These are phyloP conservation scores for Didymella sp. DNA, from an alignment of 2,329 filamentous ascomycete genomes.

Conservation along the genomic window DNA sequence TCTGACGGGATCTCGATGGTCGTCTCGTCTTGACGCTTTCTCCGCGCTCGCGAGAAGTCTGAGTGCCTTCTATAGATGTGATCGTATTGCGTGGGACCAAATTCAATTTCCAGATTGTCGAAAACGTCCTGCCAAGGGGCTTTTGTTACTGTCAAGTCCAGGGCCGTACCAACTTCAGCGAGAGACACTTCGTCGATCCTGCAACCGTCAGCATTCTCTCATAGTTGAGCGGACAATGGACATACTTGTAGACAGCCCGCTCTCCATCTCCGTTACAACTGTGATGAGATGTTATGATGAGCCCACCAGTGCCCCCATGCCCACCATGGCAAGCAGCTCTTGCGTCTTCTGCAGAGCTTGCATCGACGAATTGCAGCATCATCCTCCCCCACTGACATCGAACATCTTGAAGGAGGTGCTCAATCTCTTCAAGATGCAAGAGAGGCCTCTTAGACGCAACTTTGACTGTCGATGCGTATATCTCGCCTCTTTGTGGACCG, in stretches of 20 bases:
- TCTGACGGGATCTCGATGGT: slow-evolving; percentile 30
- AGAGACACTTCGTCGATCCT: slow-evolving; percentile 31
- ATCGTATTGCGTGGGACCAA: slow-evolving; percentile 42
- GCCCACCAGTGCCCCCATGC: slow-evolving; percentile 27
- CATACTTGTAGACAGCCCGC: slow-evolving; percentile 42
- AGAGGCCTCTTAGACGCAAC: slow-evolving; percentile 43
- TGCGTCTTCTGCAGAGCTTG: slow-evolving; percentile 34
- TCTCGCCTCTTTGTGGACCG: slow-evolving; percentile 28
- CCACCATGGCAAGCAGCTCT: slow-evolving; percentile 33
- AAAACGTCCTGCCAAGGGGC: slow-evolving; percentile 42
- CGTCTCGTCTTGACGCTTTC: slow-evolving; percentile 26
- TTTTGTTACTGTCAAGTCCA: slow-evolving; percentile 37
- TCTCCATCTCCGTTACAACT: slow-evolving; percentile 49
- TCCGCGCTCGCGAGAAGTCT: slow-evolving; percentile 26
- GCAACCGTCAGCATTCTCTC: neutral
- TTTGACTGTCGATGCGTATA: slow-evolving; percentile 46
- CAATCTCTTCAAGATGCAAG: slow-evolving; percentile 47
- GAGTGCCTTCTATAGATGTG: slow-evolving; percentile 41
- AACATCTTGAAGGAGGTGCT: slow-evolving; percentile 43
- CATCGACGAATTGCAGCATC: slow-evolving; percentile 40
- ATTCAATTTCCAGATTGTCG: slow-evolving; percentile 38
- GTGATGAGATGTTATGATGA: slow-evolving; percentile 49
- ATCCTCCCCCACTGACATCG: slow-evolving; percentile 37
- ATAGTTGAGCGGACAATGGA: slow-evolving; percentile 15
- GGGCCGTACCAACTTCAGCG: slow-evolving; percentile 32